These are phyloP conservation scores for Pythium guiyangense DNA, from an alignment of 352 stramenopile species.

Conservation along the genomic window DNA sequence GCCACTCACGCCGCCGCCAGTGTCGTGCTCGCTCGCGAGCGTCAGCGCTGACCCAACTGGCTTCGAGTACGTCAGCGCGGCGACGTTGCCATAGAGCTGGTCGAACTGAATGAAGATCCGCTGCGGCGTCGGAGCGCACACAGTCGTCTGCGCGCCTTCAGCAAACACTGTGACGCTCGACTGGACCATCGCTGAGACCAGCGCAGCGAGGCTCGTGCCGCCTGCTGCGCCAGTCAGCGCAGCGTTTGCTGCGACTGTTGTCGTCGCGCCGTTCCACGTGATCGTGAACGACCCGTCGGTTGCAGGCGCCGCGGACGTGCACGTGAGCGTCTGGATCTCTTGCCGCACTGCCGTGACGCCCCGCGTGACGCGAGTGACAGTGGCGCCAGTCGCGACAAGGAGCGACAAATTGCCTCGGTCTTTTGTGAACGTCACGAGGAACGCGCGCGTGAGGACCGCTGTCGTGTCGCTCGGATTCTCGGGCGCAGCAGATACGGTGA, in stretches of 20 bases:
- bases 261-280: conserved; percentile 33
- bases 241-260: conserved; percentile 36
- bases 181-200: conserved; percentile 26
- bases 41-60: conserved; percentile 26
- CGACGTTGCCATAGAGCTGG: conserved; percentile 47
- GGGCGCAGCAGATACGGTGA: conserved; percentile 58
- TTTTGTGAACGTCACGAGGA: conserved; percentile 69
- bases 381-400: conserved; percentile 21
- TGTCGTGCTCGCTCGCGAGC: conserved; percentile 38
- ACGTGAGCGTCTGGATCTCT: conserved; percentile 82
- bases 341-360: conserved; percentile 46
- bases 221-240: conserved; percentile 25
- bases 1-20: conserved; percentile 53
- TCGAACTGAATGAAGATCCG: conserved; percentile 83
- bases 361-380: conserved; percentile 22
- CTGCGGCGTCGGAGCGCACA: conserved; percentile 37
- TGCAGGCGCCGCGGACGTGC: conserved; percentile 33
- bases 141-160: conserved; percentile 35
- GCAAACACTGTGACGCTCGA: conserved; percentile 34
- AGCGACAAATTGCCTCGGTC: conserved; percentile 48
- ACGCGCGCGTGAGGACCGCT: conserved; percentile 28
- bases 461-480: conserved; percentile 22
- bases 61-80: conserved; percentile 34
- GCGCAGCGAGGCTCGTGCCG: conserved; percentile 21
- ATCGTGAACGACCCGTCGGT: conserved; percentile 52